phyloP scores from a whole-genome alignment of 805 yeast genomes.

The Suhomyces sp. region DNA sequence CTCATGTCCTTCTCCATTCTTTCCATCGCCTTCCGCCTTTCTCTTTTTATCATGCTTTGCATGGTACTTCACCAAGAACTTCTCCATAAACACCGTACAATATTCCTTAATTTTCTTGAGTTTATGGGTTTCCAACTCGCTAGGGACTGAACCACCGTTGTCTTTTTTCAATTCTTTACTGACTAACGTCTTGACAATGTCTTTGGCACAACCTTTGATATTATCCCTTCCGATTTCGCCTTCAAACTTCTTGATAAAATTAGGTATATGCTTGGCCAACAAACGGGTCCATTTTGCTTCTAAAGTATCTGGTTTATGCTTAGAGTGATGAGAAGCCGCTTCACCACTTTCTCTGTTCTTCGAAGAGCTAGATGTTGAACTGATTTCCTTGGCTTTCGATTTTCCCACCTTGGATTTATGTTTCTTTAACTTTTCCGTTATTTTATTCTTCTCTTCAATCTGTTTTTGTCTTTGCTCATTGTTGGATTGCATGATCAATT shows the following conservation, averaged over 20 bases:
- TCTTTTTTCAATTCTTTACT: conserved; percentile 64
- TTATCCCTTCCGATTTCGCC: conserved; percentile 68
- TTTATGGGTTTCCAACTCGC: conserved; percentile 62
- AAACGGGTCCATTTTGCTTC: conserved; percentile 42
- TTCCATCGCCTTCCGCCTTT: conserved; percentile 3
- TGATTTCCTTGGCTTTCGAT: too few species aligned
- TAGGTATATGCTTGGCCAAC: conserved; percentile 79
- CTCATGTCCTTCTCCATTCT: too few species aligned
- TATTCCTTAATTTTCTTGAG: conserved; percentile 67
- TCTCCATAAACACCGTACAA: conserved; percentile 63
- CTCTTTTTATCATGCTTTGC: conserved; percentile 32
- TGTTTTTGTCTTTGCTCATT: conserved; percentile 20
- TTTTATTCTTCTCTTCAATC: conserved; percentile 23
- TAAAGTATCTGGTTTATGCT: conserved; percentile 6
- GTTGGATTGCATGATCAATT: conserved; percentile 31
- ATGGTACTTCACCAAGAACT: conserved; percentile 50
- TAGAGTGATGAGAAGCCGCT: too few species aligned
- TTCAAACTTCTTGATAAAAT: conserved; percentile 66
- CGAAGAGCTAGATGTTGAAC: too few species aligned
- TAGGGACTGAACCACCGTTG: conserved; percentile 45
- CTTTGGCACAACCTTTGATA: conserved; percentile 75
- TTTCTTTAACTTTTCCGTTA: conserved; percentile 2
- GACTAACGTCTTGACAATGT: conserved; percentile 65
- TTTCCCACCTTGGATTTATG: too few species aligned
- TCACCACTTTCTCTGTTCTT: too few species aligned